Conservation (phyloP, 805 yeast species). For the Naumovozyma castellii region DNA sequence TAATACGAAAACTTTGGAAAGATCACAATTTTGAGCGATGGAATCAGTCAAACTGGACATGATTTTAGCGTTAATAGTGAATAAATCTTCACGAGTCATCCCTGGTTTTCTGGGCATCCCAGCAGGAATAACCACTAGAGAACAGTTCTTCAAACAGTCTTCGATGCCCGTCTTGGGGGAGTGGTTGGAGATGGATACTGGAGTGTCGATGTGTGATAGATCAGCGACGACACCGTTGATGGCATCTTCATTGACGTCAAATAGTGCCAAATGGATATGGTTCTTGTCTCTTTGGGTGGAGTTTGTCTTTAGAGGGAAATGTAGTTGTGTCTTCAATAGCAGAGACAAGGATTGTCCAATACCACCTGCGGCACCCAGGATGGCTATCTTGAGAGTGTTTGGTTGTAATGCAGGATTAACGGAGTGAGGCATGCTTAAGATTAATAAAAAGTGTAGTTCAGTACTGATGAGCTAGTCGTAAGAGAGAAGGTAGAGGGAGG, state of each 20-base stretch:
- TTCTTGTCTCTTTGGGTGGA: slow-evolving; percentile 30
- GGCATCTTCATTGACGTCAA: slow-evolving; percentile 62
- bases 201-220: slow-evolving; percentile 71
- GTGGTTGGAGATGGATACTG: slow-evolving; percentile 48
- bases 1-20: slow-evolving; percentile 65
- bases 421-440: slow-evolving; percentile 20
- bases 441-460: too few species aligned
- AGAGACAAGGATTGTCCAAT: slow-evolving; percentile 89
- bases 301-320: slow-evolving; percentile 23
- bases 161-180: slow-evolving; percentile 39
- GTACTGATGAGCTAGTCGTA: too few species aligned
- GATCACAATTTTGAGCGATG: slow-evolving; percentile 50
- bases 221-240: slow-evolving; percentile 81
- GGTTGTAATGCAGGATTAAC: slow-evolving; percentile 3
- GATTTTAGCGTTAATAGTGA: slow-evolving; percentile 75
- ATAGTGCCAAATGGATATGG: slow-evolving; percentile 46
- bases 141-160: slow-evolving; percentile 20
- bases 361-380: slow-evolving; percentile 89
- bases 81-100: slow-evolving; percentile 85
- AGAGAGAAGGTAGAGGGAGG: too few species aligned
- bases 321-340: slow-evolving; percentile 48
- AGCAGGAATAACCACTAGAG: slow-evolving; percentile 48
- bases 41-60: slow-evolving; percentile 65
- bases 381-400: slow-evolving; percentile 52
- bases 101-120: slow-evolving; percentile 93